Evolutionary conservation across 805 yeast species (phyloP).

Genomic region (Wickerhamiella sergipiensis): DNA sequence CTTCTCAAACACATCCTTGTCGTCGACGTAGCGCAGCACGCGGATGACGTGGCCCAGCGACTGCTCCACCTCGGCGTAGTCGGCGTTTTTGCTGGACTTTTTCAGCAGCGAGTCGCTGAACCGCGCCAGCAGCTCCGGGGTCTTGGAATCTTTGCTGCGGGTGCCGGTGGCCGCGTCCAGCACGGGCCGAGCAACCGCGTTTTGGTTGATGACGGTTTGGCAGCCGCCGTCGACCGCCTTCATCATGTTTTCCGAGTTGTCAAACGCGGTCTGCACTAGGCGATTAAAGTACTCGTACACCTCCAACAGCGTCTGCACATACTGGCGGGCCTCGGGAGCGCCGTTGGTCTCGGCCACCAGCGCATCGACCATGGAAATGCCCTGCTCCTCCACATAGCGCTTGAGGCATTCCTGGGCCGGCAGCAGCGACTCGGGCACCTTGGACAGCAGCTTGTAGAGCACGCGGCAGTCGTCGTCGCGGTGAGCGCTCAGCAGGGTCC

Average conservation of each 20-base stretch:
- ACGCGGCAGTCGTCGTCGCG: constrained; percentile 61
- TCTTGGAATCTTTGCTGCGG: constrained; percentile 38
- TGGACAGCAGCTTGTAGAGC: constrained; percentile 59
- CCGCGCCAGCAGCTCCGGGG: constrained; percentile 84
- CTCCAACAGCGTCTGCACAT: constrained; percentile 61
- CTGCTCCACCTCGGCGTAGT: constrained; percentile 48
- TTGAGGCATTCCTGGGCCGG: constrained; percentile 66
- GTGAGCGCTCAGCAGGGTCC: constrained; percentile 57
- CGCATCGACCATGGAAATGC: constrained; percentile 46
- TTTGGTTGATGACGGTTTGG: constrained; percentile 65
- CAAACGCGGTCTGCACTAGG: constrained; percentile 55
- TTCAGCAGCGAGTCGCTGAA: constrained; percentile 76
- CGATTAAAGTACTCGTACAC: constrained; percentile 55
- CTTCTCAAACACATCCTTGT: constrained; percentile 89
- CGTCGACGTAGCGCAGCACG: constrained; percentile 75
- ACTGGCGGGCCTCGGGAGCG: constrained; percentile 51
- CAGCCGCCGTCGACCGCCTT: constrained; percentile 86
- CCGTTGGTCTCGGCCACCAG: constrained; percentile 28
- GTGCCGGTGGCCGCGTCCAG: constrained; percentile 17
- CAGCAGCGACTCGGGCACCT: constrained; percentile 67
- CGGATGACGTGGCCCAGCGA: constrained; percentile 75
- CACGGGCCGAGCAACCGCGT: constrained; percentile 53
- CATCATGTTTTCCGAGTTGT: constrained; percentile 61
- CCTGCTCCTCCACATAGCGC: constrained; percentile 54
- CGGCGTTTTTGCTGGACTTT: constrained; percentile 55